Percentiles rank a stretch among this genome's conserved stretches.
Evolutionary conservation across 441 rosid genomes (phyloP).

Genomic region (Erodium trifolium): DNA sequence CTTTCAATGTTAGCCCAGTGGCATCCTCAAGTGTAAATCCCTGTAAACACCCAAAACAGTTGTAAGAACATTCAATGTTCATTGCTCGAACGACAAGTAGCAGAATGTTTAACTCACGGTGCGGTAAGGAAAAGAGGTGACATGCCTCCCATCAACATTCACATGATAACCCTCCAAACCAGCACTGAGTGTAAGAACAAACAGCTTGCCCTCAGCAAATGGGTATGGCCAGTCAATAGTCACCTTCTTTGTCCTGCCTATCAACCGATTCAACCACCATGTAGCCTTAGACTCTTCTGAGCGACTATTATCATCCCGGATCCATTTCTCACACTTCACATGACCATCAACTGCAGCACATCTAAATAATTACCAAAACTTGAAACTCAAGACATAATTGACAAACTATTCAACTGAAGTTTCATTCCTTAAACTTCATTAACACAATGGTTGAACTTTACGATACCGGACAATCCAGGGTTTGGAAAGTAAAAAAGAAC

Average conservation of each 20-base stretch:
- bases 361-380: constrained; percentile 18
- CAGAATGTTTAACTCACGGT: constrained; percentile 44
- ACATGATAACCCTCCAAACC: constrained; percentile 86
- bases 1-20: constrained; percentile 66
- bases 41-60: constrained; percentile 30
- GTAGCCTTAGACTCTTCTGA: constrained; percentile 55
- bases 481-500: not conserved
- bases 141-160: constrained; percentile 74
- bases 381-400: not conserved
- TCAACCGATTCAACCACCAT: constrained; percentile 77
- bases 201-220: constrained; percentile 63
- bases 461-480: no score
- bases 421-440: not conserved
- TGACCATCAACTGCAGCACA: constrained; percentile 65
- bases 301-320: constrained; percentile 54
- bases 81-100: constrained; percentile 4
- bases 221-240: constrained; percentile 80
- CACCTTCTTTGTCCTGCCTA: constrained; percentile 58
- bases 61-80: constrained; percentile 18
- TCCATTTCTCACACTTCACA: constrained; percentile 91
- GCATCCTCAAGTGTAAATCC: constrained; percentile 98
- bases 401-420: constrained; percentile 5
- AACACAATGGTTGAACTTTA: not conserved
- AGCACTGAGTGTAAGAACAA: constrained; percentile 71
- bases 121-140: constrained; percentile 77